phyloP scores from a whole-genome alignment of 345 rosid species.

The Salix dunnii region DNA sequence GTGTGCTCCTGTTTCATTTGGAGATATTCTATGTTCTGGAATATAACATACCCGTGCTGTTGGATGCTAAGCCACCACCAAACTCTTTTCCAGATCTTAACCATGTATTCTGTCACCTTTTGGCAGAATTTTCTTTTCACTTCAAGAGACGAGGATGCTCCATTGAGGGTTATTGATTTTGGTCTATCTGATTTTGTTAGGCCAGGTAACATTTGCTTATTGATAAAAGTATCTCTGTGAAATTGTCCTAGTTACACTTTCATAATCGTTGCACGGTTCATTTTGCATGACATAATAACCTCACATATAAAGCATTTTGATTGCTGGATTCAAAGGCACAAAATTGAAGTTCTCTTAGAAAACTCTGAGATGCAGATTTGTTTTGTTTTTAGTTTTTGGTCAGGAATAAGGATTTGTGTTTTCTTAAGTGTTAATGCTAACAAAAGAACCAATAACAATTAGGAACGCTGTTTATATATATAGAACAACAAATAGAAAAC shows the following conservation, averaged over 20 bases:
- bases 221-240: background rate
- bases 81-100: background rate
- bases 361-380: background rate
- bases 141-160: constrained; percentile 55
- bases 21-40: background rate
- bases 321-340: background rate
- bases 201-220: constrained; percentile 49
- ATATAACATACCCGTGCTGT: background rate
- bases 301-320: no score
- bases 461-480: no score
- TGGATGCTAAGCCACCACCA: background rate
- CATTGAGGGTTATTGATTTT: constrained; percentile 84
- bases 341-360: background rate
- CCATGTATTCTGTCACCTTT: background rate
- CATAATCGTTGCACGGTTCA: no score
- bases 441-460: background rate
- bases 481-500: no score
- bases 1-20: background rate
- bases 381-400: background rate
- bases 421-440: background rate
- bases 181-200: constrained; percentile 67
- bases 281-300: no score
- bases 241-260: no score
- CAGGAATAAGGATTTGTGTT: no score
- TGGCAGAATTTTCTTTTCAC: constrained; percentile 87